Conservation (phyloP, 768 basidiomycete species). For the Podaxis sp. region DNA sequence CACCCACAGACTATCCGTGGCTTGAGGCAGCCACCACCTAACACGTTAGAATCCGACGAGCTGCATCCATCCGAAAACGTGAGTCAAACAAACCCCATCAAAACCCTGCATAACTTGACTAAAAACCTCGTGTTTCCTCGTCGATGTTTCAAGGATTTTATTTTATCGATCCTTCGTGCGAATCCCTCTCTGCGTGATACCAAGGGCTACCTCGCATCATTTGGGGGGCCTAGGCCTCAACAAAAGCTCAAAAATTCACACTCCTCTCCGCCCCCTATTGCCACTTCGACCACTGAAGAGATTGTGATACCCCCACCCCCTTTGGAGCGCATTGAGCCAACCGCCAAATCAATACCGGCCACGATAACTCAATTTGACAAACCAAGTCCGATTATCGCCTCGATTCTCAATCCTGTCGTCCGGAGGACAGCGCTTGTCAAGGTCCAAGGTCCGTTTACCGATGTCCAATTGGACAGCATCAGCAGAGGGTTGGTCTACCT, state of each 20-base stretch:
- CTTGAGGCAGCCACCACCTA: conserved; percentile 32
- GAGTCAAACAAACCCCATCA: conserved; percentile 19
- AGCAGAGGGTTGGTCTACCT: conserved; percentile 92
- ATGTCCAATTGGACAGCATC: conserved; percentile 92
- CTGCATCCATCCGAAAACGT: conserved; percentile 51
- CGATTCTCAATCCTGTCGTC: conserved; percentile 82
- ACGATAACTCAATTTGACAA: conserved; percentile 33
- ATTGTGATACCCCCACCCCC: conserved; percentile 28
- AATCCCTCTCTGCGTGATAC: conserved; percentile 92
- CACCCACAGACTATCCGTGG: conserved; percentile 41
- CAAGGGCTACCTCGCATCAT: conserved; percentile 87
- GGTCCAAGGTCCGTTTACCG: conserved; percentile 92
- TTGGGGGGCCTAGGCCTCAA: conserved; percentile 61
- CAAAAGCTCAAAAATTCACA: conserved; percentile 26
- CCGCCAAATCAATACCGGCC: conserved; percentile 35
- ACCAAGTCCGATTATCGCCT: conserved; percentile 59
- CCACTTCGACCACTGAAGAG: conserved; percentile 27
- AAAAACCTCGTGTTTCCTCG: neutral
- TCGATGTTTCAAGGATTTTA: conserved; percentile 75
- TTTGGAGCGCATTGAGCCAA: conserved; percentile 22
- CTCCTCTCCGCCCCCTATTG: conserved; percentile 9
- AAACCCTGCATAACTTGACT: conserved; percentile 14
- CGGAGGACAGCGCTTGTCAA: conserved; percentile 94
- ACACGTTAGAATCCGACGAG: conserved; percentile 35
- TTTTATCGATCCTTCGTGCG: conserved; percentile 89